These are phyloP conservation scores for Zoysia matrella DNA, from an alignment of 202 grass and related monocot genomes.

Conservation along the genomic window DNA sequence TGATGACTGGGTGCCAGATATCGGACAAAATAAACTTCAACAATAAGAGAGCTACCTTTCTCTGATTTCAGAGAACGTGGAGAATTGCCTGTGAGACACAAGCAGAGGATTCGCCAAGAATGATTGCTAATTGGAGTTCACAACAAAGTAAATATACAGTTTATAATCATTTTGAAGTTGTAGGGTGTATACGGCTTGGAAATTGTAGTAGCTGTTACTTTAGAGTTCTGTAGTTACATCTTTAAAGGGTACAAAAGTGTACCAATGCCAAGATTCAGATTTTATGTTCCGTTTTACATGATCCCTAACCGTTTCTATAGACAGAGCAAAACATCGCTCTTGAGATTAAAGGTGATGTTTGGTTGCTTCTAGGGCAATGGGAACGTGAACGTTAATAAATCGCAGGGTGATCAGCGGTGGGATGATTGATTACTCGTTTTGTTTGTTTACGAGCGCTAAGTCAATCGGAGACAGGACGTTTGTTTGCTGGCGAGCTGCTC, in stretches of 20 bases:
- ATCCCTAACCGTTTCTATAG: background rate
- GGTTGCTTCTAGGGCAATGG: too few species aligned
- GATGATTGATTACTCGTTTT: too few species aligned
- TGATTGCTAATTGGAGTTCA: background rate
- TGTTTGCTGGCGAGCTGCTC: too few species aligned
- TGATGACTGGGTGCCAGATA: slow-evolving; percentile 47
- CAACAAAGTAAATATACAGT: slow-evolving; percentile 20
- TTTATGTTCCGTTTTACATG: background rate
- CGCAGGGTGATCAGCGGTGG: too few species aligned
- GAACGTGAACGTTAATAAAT: too few species aligned
- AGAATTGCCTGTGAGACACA: background rate
- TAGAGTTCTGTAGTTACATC: background rate
- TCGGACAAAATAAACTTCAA: slow-evolving; percentile 5
- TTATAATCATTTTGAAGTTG: slow-evolving; percentile 1
- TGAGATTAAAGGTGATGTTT: too few species aligned
- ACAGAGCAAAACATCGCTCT: too few species aligned
- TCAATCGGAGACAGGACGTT: too few species aligned
- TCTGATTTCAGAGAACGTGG: background rate
- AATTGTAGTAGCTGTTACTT: slow-evolving; percentile 18
- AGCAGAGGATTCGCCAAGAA: slow-evolving; percentile 4
- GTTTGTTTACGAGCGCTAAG: too few species aligned
- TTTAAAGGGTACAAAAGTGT: background rate
- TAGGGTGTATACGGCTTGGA: background rate
- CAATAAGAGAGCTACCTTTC: background rate
- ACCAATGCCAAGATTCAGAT: background rate